Base-by-base conservation (phyloP, 805 yeast genomes). In the Metschnikowia amazonensis region DNA sequence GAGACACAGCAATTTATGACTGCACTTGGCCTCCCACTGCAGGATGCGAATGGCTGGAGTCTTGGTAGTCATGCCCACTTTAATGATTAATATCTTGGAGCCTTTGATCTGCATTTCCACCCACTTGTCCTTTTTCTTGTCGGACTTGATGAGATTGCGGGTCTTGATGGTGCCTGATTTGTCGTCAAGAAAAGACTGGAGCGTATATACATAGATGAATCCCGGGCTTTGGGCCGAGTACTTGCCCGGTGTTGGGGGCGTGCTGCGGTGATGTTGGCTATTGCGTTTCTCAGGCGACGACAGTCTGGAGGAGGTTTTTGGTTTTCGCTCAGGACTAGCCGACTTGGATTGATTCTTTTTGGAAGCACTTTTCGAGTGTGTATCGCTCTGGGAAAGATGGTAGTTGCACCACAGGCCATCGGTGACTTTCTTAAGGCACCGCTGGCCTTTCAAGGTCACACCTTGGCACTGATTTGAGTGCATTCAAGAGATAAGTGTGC, bases 1-100 rank as follows among this genome's bases (percentile, higher is more conserved):
- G 7, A 76, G 51, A 13, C 72, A 51, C n/a, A 58, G 58, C 41
- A 78, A 60, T 20, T 70, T 64, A 42, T 77, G 81, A 16, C 67
- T 63, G 51, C 84, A 79, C 52, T 76, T 74, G 9, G 60, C 65
- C 55, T 67, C 70, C 84, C 84, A 79, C 53, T 79, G 82, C 32
- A 56, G 56, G 16, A 79, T 54, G 35, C 84, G 59, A 5, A 52
- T 51, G 2, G 50, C 50, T 1, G 78, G 79, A 0, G 67, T 60
- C 43, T 70, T 73, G 0, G 79, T 70, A 2, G 84, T 79, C 67
- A 65, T 76, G 1, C 84, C 84, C 1, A 79, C 70, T 50, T 79
- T 79, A 14, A 79, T 59, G 13, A 79, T 59, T 3, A 74, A 64
- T 36, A 65, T 62, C n/a, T 60, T 53, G 27, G 68, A 63, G 29